Evolutionary conservation across 2,329 filamentous ascomycete genomes (phyloP).

Genomic region (Colletotrichum plurivorum): DNA sequence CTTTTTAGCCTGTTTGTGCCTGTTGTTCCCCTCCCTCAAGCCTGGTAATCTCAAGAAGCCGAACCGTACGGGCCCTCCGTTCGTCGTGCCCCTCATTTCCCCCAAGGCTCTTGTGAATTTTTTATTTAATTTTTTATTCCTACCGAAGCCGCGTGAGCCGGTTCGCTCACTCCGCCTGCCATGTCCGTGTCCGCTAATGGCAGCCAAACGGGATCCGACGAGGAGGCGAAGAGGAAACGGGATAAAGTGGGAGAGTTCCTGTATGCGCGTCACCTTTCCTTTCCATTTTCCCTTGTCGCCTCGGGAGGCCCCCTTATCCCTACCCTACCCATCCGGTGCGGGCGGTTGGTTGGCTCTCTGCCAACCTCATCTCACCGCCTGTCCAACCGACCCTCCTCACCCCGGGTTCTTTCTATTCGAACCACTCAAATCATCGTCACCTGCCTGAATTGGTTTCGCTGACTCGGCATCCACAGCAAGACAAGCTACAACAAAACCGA

Average conservation of each 20-base stretch:
- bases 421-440: neutral
- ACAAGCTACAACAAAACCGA: slow-evolving; percentile 56
- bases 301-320: slow-evolving; percentile 6
- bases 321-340: neutral
- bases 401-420: neutral
- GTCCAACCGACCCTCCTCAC: slow-evolving; percentile 21
- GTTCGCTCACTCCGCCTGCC: neutral
- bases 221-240: slow-evolving; percentile 47
- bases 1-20: neutral
- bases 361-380: slow-evolving; percentile 4
- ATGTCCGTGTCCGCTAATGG: slow-evolving; percentile 16
- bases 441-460: neutral
- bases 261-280: slow-evolving; percentile 43
- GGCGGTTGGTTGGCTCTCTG: too few relatives aligned
- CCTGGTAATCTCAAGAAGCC: neutral
- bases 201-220: slow-evolving; percentile 28
- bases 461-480: slow-evolving; percentile 45
- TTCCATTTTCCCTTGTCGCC: neutral
- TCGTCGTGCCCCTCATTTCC: neutral
- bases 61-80: slow-evolving; percentile 3
- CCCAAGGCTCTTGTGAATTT: neutral
- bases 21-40: neutral
- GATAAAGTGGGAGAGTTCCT: slow-evolving; percentile 51
- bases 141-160: slow-evolving; percentile 7
- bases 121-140: neutral